Evolutionary conservation across 129 eudicot genomes (phyloP), one percentile per base, ranked within the genome.

Genomic region (Flaveria linearis): DNA sequence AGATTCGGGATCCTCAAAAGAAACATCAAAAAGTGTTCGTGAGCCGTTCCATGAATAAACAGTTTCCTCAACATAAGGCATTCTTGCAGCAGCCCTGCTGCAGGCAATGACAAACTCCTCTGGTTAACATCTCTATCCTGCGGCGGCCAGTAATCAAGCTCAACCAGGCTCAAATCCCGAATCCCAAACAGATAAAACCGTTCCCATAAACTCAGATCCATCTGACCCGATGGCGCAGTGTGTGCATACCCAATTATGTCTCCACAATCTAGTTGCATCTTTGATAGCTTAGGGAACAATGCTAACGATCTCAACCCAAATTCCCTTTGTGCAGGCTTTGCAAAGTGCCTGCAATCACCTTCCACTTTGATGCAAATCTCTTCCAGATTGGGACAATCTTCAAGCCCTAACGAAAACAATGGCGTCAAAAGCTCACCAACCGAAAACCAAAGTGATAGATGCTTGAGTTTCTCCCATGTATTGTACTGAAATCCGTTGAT

Each of bases 81-180:
- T 63, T 73, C 85, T 55, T 84, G 90, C 42, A 95, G 90, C 86
- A 91, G 64, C 42, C 97, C 99, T 0, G 97, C 94, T 7, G 99
- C 97, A 1, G 99, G 97, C 58, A 89, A 82, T 0, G 96, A 89
- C 11, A 95, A 73, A 62, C 99, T 87, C 89, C 99, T 87, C 74
- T 83, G 96, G 70, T 95, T 95, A 7, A 95, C 97, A 80, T 95
- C 99, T 81, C 87, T 82, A 74, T 95, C 99, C 61, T 91, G 96
- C 5, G 99, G 99, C 2, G 97, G 97, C 99, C 99, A 95, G 71
- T 95, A 95, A 76, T 95, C 90, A 0, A 95, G 89, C 74, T 95
- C 97, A 5, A 14, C 76, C 10, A 95, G 85, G 15, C 50, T 74
- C 83, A 94, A 80, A 8, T 68, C 64, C 39, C 85, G 83, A 0